Conservation (phyloP, 768 basidiomycete genomes). For the Xanthoconium stramineum region DNA sequence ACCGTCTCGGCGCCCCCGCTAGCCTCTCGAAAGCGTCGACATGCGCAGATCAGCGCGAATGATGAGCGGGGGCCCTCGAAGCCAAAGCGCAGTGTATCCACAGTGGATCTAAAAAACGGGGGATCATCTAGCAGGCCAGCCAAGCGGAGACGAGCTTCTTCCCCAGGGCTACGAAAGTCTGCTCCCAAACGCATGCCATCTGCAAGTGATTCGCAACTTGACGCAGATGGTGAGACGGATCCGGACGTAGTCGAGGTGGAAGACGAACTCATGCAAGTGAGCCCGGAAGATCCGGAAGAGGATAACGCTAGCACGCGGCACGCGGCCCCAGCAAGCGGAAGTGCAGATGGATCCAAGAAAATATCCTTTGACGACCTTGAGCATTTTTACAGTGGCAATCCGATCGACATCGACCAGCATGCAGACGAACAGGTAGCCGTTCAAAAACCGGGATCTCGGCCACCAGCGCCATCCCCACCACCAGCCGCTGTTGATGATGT, state of each 20-base stretch:
- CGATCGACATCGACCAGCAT: slow-evolving; percentile 32
- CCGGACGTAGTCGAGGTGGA: slow-evolving; percentile 39
- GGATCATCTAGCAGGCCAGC: background rate
- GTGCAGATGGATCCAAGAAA: background rate
- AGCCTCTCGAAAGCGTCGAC: slow-evolving; percentile 27
- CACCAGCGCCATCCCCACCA: slow-evolving; percentile 1
- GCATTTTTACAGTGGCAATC: slow-evolving; percentile 27
- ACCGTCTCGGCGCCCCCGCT: slow-evolving; percentile 20
- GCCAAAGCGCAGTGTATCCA: slow-evolving; percentile 13
- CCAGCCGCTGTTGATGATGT: background rate
- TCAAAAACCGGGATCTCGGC: slow-evolving; percentile 1
- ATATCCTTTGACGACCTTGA: slow-evolving; percentile 30
- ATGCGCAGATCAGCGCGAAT: slow-evolving; percentile 2
- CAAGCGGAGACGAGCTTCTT: slow-evolving; percentile 30
- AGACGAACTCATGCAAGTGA: slow-evolving; percentile 29
- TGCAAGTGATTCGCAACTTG: slow-evolving; percentile 28
- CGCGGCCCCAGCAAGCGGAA: slow-evolving; percentile 1
- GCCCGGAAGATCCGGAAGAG: slow-evolving; percentile 20
- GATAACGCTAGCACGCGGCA: slow-evolving; percentile 1
- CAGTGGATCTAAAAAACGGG: slow-evolving; percentile 5
- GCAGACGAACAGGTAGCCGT: slow-evolving; percentile 11
- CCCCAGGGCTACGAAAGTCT: slow-evolving; percentile 23
- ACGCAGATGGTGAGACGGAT: slow-evolving; percentile 33
- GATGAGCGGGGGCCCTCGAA: slow-evolving; percentile 8
- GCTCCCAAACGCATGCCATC: slow-evolving; percentile 20